phyloP scores from a whole-genome alignment of 2,329 filamentous ascomycete species.

The Lecanicillium sp. region DNA sequence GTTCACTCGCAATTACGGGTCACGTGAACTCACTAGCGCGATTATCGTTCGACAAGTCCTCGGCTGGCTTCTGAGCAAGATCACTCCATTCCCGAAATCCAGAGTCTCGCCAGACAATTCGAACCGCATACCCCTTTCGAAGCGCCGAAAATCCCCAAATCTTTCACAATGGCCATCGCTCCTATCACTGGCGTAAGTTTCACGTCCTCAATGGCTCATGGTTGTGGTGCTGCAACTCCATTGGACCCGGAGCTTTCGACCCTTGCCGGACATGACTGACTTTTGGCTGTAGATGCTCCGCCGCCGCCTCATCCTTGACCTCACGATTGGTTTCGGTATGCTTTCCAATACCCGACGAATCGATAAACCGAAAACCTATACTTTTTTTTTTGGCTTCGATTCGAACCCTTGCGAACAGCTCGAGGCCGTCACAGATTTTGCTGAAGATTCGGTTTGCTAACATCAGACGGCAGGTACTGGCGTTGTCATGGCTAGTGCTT shows the following conservation, averaged over 20 bases:
- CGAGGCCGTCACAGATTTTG: neutral
- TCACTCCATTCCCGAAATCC: slow-evolving; percentile 18
- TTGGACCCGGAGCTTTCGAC: slow-evolving; percentile 7
- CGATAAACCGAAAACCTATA: neutral
- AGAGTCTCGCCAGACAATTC: slow-evolving; percentile 19
- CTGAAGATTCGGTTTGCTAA: slow-evolving; percentile 26
- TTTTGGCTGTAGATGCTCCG: slow-evolving; percentile 50
- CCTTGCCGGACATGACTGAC: slow-evolving; percentile 25
- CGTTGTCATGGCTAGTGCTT: slow-evolving; percentile 48
- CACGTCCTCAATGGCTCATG: slow-evolving; percentile 26
- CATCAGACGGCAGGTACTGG: slow-evolving; percentile 43
- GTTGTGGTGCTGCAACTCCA: neutral
- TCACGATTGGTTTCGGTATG: slow-evolving; percentile 51
- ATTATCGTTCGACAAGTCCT: slow-evolving; percentile 27
- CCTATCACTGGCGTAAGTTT: slow-evolving; percentile 55
- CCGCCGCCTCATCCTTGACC: slow-evolving; percentile 51
- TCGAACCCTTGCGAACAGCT: neutral
- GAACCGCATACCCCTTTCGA: slow-evolving; percentile 19
- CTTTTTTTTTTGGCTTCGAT: neutral
- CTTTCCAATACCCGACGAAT: slow-evolving; percentile 15
- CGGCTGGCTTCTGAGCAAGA: slow-evolving; percentile 2
- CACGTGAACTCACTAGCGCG: slow-evolving; percentile 26
- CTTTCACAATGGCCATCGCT: slow-evolving; percentile 46
- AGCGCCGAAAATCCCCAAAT: slow-evolving; percentile 19
- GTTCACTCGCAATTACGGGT: neutral